phyloP scores from a whole-genome alignment of 148 eudicot genomes.

The Rhododendron kiyosumense region DNA sequence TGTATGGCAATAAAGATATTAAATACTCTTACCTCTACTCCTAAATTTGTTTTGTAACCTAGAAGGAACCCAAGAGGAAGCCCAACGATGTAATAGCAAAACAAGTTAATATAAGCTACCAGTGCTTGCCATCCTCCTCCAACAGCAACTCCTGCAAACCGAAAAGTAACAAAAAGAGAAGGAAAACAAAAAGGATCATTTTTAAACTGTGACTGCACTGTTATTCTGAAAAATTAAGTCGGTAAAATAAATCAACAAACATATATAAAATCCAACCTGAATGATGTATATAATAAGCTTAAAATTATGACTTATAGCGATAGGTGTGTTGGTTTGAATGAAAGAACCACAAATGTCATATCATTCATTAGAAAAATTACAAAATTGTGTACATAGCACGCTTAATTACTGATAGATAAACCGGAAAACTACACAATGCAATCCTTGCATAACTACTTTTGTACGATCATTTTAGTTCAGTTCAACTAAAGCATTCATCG shows the following conservation, averaged over 20 bases:
- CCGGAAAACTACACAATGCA: not conserved
- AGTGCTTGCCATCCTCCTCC: conserved; percentile 99
- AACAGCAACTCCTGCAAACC: conserved; percentile 70
- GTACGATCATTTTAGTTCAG: not conserved
- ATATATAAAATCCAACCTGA: not conserved
- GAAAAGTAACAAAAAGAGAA: not conserved
- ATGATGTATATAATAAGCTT: not conserved
- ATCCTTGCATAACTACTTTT: not conserved
- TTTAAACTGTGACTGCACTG: not conserved
- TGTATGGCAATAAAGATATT: not conserved
- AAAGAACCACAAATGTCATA: not conserved
- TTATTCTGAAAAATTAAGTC: not conserved
- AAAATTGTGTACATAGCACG: no score
- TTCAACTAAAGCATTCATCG: not conserved
- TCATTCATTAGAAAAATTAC: not conserved
- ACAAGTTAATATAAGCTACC: conserved; percentile 81
- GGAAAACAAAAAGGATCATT: not conserved
- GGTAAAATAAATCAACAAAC: not conserved
- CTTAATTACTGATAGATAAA: no score
- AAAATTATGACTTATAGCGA: not conserved
- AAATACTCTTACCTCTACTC: conserved; percentile 62
- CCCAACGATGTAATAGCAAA: conserved; percentile 78
- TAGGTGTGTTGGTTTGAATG: not conserved
- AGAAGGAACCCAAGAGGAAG: conserved; percentile 78
- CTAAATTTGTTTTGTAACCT: conserved; percentile 67